Percentiles rank a stretch among this genome's conserved stretches.
Evolutionary conservation across 768 basidiomycete genomes (phyloP).

Genomic region (Trametes cinnabarina): DNA sequence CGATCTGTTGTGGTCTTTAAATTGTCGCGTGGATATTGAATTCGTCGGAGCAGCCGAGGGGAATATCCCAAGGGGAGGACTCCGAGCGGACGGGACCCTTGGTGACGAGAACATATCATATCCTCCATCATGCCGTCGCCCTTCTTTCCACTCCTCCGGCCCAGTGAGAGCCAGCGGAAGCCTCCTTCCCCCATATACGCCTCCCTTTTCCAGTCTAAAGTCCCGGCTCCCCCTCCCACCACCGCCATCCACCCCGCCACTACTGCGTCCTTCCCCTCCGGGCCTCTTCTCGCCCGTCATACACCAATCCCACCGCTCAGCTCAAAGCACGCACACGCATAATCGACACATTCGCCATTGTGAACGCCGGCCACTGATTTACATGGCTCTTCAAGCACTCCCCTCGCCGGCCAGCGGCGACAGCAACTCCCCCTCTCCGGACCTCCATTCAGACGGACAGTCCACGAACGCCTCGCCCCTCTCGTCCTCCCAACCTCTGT

Average conservation of each 20-base stretch:
- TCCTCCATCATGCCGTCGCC: slow-evolving; percentile 26
- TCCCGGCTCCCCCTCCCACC: slow-evolving; percentile 20
- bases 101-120: slow-evolving; percentile 26
- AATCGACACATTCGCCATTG: no score
- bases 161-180: not conserved
- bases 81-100: slow-evolving; percentile 22
- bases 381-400: slow-evolving; percentile 19
- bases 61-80: not conserved
- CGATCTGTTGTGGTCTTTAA: slow-evolving; percentile 10
- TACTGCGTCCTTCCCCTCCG: slow-evolving; percentile 7
- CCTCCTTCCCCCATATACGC: slow-evolving; percentile 16
- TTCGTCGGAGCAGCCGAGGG: slow-evolving; percentile 11
- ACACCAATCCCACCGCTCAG: not conserved
- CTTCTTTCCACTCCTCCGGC: slow-evolving; percentile 23
- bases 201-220: slow-evolving; percentile 22
- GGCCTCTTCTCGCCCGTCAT: not conserved
- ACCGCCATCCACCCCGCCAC: slow-evolving; percentile 19
- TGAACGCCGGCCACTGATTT: not conserved
- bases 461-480: slow-evolving; percentile 23
- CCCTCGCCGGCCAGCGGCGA: slow-evolving; percentile 19
- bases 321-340: not conserved
- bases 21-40: slow-evolving; percentile 23
- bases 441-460: slow-evolving; percentile 16
- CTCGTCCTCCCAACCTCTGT: slow-evolving; percentile 19
- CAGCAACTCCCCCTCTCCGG: slow-evolving; percentile 24